Evolutionary conservation across 2,329 filamentous ascomycete genomes (phyloP).

Genomic region (Fusarium anthophilum): DNA sequence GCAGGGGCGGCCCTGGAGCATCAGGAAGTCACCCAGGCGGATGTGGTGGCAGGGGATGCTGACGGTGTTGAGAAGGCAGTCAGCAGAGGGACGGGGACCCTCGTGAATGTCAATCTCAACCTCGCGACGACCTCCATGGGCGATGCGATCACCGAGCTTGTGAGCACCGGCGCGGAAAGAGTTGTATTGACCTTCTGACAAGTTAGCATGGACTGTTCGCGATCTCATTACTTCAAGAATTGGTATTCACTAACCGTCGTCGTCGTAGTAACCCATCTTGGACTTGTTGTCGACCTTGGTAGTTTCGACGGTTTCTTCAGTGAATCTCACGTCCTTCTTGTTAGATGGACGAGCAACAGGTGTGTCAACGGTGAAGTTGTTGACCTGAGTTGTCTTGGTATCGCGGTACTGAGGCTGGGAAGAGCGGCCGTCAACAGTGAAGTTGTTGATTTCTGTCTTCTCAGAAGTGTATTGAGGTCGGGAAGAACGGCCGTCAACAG

Average conservation of each 20-base stretch:
- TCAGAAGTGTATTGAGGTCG: conserved; percentile 33
- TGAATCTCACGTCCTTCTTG: conserved; percentile 67
- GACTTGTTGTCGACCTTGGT: conserved; percentile 56
- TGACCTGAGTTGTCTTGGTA: conserved; percentile 34
- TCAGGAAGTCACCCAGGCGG: conserved; percentile 97
- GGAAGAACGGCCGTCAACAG: conserved; percentile 29
- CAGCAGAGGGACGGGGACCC: neutral
- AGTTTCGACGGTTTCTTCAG: conserved; percentile 72
- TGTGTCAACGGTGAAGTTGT: conserved; percentile 46
- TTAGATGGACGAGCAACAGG: conserved; percentile 56
- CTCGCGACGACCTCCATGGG: conserved; percentile 54
- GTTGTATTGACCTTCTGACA: conserved; percentile 63
- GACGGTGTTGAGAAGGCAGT: conserved; percentile 78
- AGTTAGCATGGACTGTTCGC: conserved; percentile 32
- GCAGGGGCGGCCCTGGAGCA: conserved; percentile 98
- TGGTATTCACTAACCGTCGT: conserved; percentile 59
- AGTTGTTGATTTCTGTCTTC: conserved; percentile 36
- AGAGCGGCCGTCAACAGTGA: conserved; percentile 32
- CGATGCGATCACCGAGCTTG: conserved; percentile 66
- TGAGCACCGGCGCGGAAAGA: conserved; percentile 65
- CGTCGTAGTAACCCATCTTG: conserved; percentile 75
- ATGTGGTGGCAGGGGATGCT: conserved; percentile 99
- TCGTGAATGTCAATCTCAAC: conserved; percentile 57
- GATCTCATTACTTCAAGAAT: neutral
- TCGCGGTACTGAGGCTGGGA: conserved; percentile 34